A percentile compares a stretch with the other conserved stretches of the same genome.
phyloP scores from a whole-genome alignment of 768 basidiomycete species.

The Rhizopogon vesiculosus region DNA sequence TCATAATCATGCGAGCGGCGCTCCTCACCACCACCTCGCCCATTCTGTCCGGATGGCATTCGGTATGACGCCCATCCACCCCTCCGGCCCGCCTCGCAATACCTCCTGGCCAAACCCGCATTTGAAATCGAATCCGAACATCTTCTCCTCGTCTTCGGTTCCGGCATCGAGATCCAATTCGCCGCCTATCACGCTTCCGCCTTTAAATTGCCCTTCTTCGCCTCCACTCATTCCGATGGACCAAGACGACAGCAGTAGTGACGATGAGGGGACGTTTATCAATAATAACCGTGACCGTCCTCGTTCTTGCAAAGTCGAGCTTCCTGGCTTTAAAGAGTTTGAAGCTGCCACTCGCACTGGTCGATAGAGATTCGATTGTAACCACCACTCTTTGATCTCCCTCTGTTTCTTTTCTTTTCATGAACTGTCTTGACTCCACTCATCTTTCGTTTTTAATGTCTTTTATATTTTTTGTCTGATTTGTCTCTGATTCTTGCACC shows the following conservation, averaged over 20 bases:
- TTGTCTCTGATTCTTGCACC: neutral
- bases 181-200: slow-evolving; percentile 70
- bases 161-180: slow-evolving; percentile 62
- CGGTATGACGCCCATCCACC: slow-evolving; percentile 83
- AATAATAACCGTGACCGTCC: slow-evolving; percentile 13
- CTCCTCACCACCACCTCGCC: slow-evolving; percentile 62
- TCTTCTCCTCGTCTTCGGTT: slow-evolving; percentile 19
- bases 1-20: slow-evolving; percentile 11
- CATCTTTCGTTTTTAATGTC: neutral
- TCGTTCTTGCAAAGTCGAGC: slow-evolving; percentile 33
- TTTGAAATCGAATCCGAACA: slow-evolving; percentile 7
- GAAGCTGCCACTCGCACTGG: slow-evolving; percentile 41
- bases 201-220: slow-evolving; percentile 43
- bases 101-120: slow-evolving; percentile 33
- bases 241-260: slow-evolving; percentile 15
- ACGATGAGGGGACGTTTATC: slow-evolving; percentile 16
- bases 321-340: slow-evolving; percentile 62
- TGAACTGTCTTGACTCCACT: neutral
- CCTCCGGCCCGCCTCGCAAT: slow-evolving; percentile 28
- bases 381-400: neutral
- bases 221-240: slow-evolving; percentile 6
- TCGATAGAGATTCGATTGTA: slow-evolving; percentile 10
- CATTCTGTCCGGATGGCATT: slow-evolving; percentile 86
- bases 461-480: too few species aligned
- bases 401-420: neutral